These are phyloP conservation scores for Leishmania martiniquensis DNA, from an alignment of 208 protist species.

Conservation along the genomic window DNA sequence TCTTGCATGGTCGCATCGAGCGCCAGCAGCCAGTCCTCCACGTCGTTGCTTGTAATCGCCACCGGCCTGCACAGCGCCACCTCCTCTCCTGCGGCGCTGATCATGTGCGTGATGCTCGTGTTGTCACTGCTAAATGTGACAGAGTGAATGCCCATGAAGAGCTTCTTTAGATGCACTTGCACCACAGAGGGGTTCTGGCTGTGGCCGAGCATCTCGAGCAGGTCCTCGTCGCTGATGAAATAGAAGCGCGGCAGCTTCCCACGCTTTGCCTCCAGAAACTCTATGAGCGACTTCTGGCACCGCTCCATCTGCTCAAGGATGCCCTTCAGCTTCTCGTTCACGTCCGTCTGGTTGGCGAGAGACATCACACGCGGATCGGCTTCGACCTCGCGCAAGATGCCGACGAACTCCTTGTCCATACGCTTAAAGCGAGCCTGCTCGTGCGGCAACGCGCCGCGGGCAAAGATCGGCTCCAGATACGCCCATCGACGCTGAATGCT, in stretches of 20 bases:
- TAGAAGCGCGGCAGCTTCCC: slow-evolving; percentile 96
- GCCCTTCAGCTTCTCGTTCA: slow-evolving; percentile 83
- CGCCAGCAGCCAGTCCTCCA: slow-evolving; percentile 94
- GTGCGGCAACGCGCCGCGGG: slow-evolving; percentile 94
- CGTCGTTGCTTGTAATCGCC: slow-evolving; percentile 85
- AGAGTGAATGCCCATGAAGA: slow-evolving; percentile 94
- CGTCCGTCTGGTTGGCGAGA: slow-evolving; percentile 80
- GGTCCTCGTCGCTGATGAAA: slow-evolving; percentile 99
- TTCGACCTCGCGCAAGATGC: slow-evolving; percentile 91
- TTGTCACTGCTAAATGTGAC: slow-evolving; percentile 83
- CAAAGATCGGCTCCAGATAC: slow-evolving; percentile 98
- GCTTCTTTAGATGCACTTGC: slow-evolving; percentile 93
- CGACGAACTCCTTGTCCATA: slow-evolving; percentile 96
- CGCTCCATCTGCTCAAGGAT: slow-evolving; percentile 96
- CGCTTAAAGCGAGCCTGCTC: slow-evolving; percentile 96
- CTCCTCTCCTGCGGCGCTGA: slow-evolving; percentile 86
- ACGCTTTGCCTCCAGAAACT: slow-evolving; percentile 98
- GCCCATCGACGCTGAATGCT: slow-evolving; percentile 97
- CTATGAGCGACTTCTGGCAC: slow-evolving; percentile 96
- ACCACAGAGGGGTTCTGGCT: slow-evolving; percentile 93
- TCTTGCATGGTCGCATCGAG: slow-evolving; percentile 88
- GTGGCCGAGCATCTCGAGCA: slow-evolving; percentile 98
- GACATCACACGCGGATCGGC: slow-evolving; percentile 93
- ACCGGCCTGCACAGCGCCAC: slow-evolving; percentile 76
- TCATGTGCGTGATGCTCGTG: slow-evolving; percentile 90